A percentile compares a stretch with the other conserved stretches of the same genome.
Evolutionary conservation across 441 rosid species (phyloP).

Genomic region (Populus hybrid): DNA sequence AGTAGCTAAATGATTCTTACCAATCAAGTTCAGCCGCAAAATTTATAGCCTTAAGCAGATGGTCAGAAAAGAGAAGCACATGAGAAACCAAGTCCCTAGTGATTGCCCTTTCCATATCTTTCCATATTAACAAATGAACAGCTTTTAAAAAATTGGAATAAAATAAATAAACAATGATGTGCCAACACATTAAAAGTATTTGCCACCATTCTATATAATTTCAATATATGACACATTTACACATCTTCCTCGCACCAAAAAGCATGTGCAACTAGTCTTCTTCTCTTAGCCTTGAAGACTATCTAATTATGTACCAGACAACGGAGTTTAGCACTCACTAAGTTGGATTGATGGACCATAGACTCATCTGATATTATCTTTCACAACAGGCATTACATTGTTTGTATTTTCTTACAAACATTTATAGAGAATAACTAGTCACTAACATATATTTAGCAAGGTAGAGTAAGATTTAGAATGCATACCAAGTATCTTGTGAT

Average conservation of each 20-base stretch:
- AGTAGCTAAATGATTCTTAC: constrained; percentile 36
- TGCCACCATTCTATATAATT: neutral
- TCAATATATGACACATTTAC: neutral
- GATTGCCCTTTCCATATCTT: constrained; percentile 97
- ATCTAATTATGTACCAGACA: constrained; percentile 7
- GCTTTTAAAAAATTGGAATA: neutral
- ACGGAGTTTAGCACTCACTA: neutral
- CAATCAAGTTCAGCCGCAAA: constrained; percentile 97
- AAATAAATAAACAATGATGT: neutral
- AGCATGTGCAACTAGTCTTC: constrained; percentile 3
- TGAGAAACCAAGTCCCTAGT: constrained; percentile 85
- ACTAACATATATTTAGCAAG: neutral
- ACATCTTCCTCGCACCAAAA: constrained; percentile 10
- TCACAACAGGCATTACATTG: neutral
- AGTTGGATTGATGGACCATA: constrained; percentile 8
- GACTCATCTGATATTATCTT: neutral
- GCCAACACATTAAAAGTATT: neutral
- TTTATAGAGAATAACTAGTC: neutral
- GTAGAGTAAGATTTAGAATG: constrained; percentile 14
- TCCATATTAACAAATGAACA: constrained; percentile 14
- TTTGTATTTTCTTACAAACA: constrained; percentile 6
- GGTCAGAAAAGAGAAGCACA: constrained; percentile 60
- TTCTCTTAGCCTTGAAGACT: neutral
- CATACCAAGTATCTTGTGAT: constrained; percentile 89
- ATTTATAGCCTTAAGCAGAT: constrained; percentile 75